Conservation (phyloP, 192 early-diverging fungal genomes). For the Paraglomus occultum region DNA sequence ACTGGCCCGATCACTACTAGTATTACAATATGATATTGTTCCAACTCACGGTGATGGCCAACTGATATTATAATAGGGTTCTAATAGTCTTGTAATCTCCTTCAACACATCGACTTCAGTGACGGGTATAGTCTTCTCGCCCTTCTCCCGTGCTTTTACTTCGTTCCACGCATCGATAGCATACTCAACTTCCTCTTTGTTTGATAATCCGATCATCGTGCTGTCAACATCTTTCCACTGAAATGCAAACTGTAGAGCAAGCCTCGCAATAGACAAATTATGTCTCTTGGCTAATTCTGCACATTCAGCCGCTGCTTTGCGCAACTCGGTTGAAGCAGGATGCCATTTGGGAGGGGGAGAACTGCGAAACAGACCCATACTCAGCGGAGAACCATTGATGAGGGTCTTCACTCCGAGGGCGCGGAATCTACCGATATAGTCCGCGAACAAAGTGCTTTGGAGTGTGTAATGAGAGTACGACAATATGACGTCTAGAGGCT, state of each 20-base stretch:
- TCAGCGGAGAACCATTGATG: slow-evolving; percentile 67
- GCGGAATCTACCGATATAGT: slow-evolving; percentile 53
- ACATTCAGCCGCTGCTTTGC: slow-evolving; percentile 48
- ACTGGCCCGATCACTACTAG: too few species aligned
- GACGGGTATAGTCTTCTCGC: slow-evolving; percentile 7
- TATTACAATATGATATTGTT: too few species aligned
- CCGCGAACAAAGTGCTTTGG: slow-evolving; percentile 55
- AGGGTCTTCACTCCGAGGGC: slow-evolving; percentile 55
- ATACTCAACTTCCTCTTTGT: slow-evolving; percentile 46
- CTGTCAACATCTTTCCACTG: slow-evolving; percentile 36
- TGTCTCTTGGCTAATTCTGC: slow-evolving; percentile 37
- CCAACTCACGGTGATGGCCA: slow-evolving; percentile 39
- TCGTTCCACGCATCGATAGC: slow-evolving; percentile 38
- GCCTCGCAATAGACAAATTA: slow-evolving; percentile 43
- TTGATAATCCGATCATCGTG: slow-evolving; percentile 51
- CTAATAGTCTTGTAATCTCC: slow-evolving; percentile 37
- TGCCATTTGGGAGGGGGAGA: slow-evolving; percentile 64
- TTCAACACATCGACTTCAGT: slow-evolving; percentile 34
- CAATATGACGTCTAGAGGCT: slow-evolving; percentile 60
- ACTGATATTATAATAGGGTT: slow-evolving; percentile 39
- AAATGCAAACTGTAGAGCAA: slow-evolving; percentile 55
- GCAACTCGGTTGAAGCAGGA: slow-evolving; percentile 56
- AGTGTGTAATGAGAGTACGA: slow-evolving; percentile 73
- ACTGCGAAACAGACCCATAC: slow-evolving; percentile 65
- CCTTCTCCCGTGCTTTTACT: slow-evolving; percentile 31